A percentile compares a stretch with the other conserved stretches of the same genome.
Evolutionary conservation across 768 basidiomycete genomes (phyloP).

Genomic region (Pulveroboletus ravenelii): DNA sequence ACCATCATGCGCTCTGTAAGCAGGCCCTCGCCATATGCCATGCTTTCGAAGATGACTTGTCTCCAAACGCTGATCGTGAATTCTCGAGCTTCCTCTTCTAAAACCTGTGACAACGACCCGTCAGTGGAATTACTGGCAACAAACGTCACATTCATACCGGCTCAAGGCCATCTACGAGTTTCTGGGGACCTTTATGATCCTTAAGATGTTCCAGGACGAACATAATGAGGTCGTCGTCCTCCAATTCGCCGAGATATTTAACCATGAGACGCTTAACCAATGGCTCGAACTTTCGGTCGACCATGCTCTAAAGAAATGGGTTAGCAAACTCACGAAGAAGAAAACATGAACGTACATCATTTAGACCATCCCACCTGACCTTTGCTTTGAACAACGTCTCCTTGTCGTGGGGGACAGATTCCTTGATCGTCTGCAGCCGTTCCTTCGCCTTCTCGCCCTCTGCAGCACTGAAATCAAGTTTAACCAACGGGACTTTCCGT

Average conservation of each 20-base stretch:
- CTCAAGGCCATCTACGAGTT: conserved; percentile 85
- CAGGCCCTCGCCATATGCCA: conserved; percentile 87
- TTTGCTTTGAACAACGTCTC: conserved; percentile 78
- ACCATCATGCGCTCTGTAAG: conserved; percentile 83
- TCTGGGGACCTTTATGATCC: conserved; percentile 81
- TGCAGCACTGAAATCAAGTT: conserved; percentile 83
- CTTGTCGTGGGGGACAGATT: conserved; percentile 70
- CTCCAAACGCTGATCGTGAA: conserved; percentile 82
- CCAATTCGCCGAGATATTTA: conserved; percentile 85
- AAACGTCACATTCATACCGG: conserved; percentile 57
- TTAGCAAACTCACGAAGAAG: conserved; percentile 11
- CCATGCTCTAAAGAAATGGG: conserved; percentile 51
- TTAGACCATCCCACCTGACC: conserved; percentile 88
- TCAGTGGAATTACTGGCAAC: background rate
- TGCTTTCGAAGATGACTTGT: conserved; percentile 91
- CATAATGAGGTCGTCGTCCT: conserved; percentile 92
- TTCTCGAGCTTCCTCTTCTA: conserved; percentile 87
- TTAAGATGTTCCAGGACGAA: conserved; percentile 90
- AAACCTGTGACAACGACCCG: conserved; percentile 48
- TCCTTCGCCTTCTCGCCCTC: conserved; percentile 80
- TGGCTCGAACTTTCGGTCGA: conserved; percentile 83
- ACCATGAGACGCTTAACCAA: conserved; percentile 78
- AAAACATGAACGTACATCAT: conserved; percentile 56
- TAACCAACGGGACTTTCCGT: conserved; percentile 81
- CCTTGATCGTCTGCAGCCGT: conserved; percentile 71